Percentiles rank a stretch among this genome's conserved stretches.
Conservation (phyloP, 208 protist genomes). For the Leishmania lainsoni region DNA sequence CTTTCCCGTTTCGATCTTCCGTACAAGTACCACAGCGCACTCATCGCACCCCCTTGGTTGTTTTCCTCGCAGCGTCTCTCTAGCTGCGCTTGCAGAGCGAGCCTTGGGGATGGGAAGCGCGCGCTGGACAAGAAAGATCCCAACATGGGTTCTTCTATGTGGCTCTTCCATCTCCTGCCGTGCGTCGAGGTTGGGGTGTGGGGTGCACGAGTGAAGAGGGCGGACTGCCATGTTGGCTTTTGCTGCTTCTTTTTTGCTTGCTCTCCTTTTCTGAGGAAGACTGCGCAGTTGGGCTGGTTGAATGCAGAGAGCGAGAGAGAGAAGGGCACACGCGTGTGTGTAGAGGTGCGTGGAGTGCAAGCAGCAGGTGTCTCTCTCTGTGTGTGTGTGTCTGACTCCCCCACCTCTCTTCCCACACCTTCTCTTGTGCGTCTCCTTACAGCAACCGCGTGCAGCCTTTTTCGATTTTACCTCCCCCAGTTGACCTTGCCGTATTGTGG, state of each 20-base stretch:
- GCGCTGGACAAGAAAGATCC: background rate
- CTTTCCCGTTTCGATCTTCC: background rate
- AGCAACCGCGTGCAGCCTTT: background rate
- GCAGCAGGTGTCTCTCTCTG: background rate
- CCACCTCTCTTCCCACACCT: background rate
- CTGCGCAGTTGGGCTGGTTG: background rate
- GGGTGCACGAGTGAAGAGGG: background rate
- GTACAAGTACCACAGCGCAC: background rate
- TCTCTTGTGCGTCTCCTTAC: background rate
- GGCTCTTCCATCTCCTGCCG: too few relatives aligned
- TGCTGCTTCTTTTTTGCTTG: too few relatives aligned
- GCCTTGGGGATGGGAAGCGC: background rate
- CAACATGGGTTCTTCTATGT: background rate
- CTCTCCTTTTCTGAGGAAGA: background rate
- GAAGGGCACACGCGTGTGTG: too few relatives aligned
- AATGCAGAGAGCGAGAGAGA: background rate
- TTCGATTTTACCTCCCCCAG: background rate
- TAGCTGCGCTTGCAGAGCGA: background rate
- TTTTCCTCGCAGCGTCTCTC: background rate
- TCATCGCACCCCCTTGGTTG: background rate
- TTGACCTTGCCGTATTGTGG: background rate
- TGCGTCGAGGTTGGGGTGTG: too few relatives aligned
- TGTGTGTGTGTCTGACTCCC: background rate
- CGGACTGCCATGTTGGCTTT: background rate
- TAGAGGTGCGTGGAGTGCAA: background rate